Base-by-base conservation (phyloP, 257 asterid genomes). In the Solanum paucissectum region DNA sequence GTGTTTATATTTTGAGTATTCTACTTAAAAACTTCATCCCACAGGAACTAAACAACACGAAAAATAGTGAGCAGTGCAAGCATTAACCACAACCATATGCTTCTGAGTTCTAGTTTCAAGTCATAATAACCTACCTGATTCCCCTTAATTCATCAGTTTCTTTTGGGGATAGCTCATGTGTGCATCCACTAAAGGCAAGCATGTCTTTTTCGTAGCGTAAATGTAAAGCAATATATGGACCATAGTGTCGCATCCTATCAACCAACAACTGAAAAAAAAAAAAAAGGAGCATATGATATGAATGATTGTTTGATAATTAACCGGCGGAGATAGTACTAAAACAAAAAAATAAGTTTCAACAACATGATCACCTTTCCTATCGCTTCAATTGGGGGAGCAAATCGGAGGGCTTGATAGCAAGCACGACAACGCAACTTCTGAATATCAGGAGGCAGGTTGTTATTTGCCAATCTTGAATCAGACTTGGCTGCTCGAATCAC, bases 181-280 rank as follows among this genome's bases (percentile, higher is more conserved):
- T 95, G 92, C 98, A 96, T 88, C 98, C 99, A 91, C 99, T 95
- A 74, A 94, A 96, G 79, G 99, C 97, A 89, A 96, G 99, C 98
- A 96, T 95, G 91, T 96, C 99, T 90, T 96, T 93, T 88, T 96
- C 99, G 91, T 94, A 96, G 88, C 98, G 94, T 83, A 96, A 91
- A 92, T 96, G 99, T 91, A 96, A 90, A 88, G 98, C 98, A 88
- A 95, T 95, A 55, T 94, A 96, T 72, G 87, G 97, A 77, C 98
- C 98, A 85, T 93, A 86, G 20, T 92, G 88, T 87, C 94, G 93
- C 98, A 94, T 94, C 49, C 99, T 94, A 85, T 94, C 95, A 84
- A 94, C 97, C 96, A 96, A 84, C 89, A 96, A 91, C 98, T 96
- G 91, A 92, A 89, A 88, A 86, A 40, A 87, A 42, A 85, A 68